A percentile compares a stretch with the other conserved stretches of the same genome.
These are phyloP conservation scores for Amyloporia xantha DNA, from an alignment of 768 basidiomycete genomes.

Conservation along the genomic window DNA sequence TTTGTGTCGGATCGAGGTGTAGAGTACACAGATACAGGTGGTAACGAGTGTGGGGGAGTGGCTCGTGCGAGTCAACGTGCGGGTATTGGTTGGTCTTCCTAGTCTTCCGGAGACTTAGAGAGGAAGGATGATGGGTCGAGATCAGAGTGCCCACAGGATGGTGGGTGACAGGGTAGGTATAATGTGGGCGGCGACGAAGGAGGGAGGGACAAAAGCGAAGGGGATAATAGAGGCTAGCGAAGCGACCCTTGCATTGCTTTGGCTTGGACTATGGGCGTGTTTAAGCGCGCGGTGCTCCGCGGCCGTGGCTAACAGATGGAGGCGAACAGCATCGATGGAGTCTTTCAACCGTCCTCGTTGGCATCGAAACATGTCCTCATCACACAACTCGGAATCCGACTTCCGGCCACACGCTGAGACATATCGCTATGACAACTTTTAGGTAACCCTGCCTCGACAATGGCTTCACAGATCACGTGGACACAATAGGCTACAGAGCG, in stretches of 20 bases:
- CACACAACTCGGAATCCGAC: neutral
- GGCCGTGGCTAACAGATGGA: neutral
- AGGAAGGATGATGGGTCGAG: constrained; percentile 1
- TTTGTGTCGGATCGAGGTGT: neutral
- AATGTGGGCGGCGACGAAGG: constrained; percentile 1
- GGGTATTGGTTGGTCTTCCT: constrained; percentile 5
- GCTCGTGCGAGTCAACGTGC: neutral
- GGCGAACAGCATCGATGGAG: neutral
- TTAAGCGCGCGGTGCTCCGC: neutral
- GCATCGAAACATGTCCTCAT: constrained; percentile 6
- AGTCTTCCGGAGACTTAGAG: constrained; percentile 17
- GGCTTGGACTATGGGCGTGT: neutral
- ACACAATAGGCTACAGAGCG: constrained; percentile 3
- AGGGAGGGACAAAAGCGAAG: constrained; percentile 6
- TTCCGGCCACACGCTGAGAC: too few species aligned
- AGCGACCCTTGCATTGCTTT: neutral
- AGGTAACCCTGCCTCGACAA: neutral
- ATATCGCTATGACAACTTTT: neutral
- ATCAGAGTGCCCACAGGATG: neutral
- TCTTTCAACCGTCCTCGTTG: constrained; percentile 2
- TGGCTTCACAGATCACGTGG: constrained; percentile 1
- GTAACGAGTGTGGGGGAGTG: neutral
- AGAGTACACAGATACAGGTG: neutral
- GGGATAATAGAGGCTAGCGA: constrained; percentile 1
- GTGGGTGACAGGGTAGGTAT: neutral